Percentiles rank a stretch among this genome's conserved stretches.
phyloP scores from a whole-genome alignment of 2,329 filamentous ascomycete species.

The Nemania sp. region DNA sequence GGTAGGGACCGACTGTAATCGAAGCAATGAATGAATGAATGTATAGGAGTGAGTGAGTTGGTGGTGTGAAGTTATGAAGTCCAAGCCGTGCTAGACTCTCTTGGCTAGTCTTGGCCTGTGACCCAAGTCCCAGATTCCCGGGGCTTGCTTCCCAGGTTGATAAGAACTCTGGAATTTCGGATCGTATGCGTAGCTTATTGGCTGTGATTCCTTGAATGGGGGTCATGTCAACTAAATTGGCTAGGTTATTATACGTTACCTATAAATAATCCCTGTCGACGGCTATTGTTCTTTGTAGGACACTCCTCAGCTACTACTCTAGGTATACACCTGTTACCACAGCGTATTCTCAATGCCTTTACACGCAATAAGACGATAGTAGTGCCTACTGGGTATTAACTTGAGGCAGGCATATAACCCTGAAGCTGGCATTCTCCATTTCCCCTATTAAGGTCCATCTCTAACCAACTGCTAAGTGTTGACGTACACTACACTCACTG shows the following conservation, averaged over 20 bases:
- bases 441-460: too few relatives aligned
- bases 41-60: not conserved
- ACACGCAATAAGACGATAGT: too few relatives aligned
- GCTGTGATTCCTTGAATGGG: not conserved
- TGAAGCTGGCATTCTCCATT: too few relatives aligned
- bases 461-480: too few relatives aligned
- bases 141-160: conserved; percentile 17
- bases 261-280: not conserved
- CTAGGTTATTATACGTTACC: not conserved
- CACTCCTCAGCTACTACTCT: too few relatives aligned
- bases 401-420: too few relatives aligned
- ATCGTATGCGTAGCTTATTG: not conserved
- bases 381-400: too few relatives aligned
- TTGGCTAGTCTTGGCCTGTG: conserved; percentile 26
- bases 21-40: too few relatives aligned
- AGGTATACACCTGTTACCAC: too few relatives aligned
- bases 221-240: not conserved
- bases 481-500: too few relatives aligned
- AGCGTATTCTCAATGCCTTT: too few relatives aligned
- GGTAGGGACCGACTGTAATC: too few relatives aligned
- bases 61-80: conserved; percentile 14
- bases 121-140: conserved; percentile 19
- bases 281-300: not conserved
- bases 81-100: conserved; percentile 8
- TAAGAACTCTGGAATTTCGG: not conserved